Evolutionary conservation across 305 asterid genomes (phyloP), one percentile per base, ranked within the genome.

Genomic region (Lippia alba): DNA sequence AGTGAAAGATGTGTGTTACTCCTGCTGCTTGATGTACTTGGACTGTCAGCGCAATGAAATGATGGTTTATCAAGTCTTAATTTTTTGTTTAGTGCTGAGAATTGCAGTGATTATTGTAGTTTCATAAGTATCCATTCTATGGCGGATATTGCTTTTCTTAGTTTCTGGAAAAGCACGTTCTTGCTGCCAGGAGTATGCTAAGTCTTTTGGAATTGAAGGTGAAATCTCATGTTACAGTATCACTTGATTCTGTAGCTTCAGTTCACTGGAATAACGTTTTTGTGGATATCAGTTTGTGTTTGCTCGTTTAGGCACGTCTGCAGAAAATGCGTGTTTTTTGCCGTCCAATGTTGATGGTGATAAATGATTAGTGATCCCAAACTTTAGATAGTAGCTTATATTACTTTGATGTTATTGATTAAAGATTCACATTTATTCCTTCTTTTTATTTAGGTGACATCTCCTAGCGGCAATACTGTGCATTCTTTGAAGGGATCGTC

Each of bases 401-500:
- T 57, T 39, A 32, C n/a, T 6, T 19, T 50, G 33, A 45, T 33
- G 19, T 49, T 58, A 4, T 30, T 15, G 18, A 48, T 66, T 61
- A 2, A 17, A 34, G 30, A 12, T 50, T 64, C 34, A 17, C 39
- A 15, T 71, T 68, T 14, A 18, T 69, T 55, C 69, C 20, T 24
- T 24, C 41, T 72, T 50, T 51, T 41, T 51, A 56, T 81, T 78
- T 66, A 91, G 96, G 96, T 86, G 69, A 81, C 96, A 60, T 77
- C 87, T 69, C 86, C 88, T 0, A 83, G 71, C 61, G 94, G 84
- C 36, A 84, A 70, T 60, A 51, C 20, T 0, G 89, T 85, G 63
- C 91, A 87, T 46, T 56, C 77, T 1, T 15, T 85, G 73, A 87
- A 81, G 74, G 94, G 92, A 78, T 74, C 91, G 40, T 71, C 86